Evolutionary conservation across 495 filamentous ascomycete species (phyloP).

Genomic region (Aspergillus sclerotiicarbonarius): DNA sequence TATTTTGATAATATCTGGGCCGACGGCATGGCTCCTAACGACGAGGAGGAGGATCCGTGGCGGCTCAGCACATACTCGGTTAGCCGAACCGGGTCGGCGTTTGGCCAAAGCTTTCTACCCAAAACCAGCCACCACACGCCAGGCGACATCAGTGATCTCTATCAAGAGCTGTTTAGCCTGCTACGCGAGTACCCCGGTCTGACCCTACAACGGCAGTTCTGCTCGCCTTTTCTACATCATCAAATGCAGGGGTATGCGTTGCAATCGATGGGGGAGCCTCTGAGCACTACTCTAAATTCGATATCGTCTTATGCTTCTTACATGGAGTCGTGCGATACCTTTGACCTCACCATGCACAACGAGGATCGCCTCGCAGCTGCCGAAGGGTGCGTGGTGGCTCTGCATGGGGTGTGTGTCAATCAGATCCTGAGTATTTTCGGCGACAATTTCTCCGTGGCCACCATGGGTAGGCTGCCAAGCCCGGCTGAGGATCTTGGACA

Average conservation of each 20-base stretch:
- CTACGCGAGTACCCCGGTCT: constrained; percentile 16
- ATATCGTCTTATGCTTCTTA: constrained; percentile 13
- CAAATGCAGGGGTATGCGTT: constrained; percentile 14
- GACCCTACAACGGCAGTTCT: constrained; percentile 16
- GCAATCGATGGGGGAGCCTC: constrained; percentile 15
- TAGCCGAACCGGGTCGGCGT: constrained; percentile 1
- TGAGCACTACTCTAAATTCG: constrained; percentile 14
- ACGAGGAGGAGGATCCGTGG: background rate
- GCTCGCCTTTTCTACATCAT: constrained; percentile 21
- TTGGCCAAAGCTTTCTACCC: constrained; percentile 11
- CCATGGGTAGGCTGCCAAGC: background rate
- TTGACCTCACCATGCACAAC: constrained; percentile 14
- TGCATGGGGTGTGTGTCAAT: constrained; percentile 21
- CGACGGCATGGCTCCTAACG: background rate
- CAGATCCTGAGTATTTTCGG: constrained; percentile 19
- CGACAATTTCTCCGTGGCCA: constrained; percentile 6
- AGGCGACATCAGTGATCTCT: background rate
- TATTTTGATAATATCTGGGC: background rate
- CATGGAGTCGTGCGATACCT: constrained; percentile 13
- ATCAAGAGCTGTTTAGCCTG: constrained; percentile 12
- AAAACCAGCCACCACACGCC: background rate
- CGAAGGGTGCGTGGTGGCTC: constrained; percentile 16
- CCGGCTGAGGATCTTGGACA: background rate
- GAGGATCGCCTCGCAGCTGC: constrained; percentile 12
- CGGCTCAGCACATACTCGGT: constrained; percentile 2